Evolutionary conservation across 2,329 filamentous ascomycete genomes (phyloP), one percentile per base, ranked within the genome.

Genomic region (Dendryphion nanum): DNA sequence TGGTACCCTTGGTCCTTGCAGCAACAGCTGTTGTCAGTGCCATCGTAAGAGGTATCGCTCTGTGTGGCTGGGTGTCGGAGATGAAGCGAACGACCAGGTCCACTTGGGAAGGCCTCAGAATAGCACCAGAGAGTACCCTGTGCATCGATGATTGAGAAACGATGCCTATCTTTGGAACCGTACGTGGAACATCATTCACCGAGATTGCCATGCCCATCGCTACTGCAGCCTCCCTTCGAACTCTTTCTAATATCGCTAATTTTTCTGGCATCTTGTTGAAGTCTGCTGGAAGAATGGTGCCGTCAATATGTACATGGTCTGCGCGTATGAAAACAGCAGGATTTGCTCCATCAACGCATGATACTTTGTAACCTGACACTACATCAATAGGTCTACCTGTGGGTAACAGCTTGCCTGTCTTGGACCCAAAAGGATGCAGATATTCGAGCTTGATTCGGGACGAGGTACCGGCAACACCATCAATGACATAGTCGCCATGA

Each of bases 131-230:
- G 0, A 73, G 47, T 2, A 70, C 59, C 38, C 33, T 38, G 42
- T 66, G 71, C 20, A 55, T 56, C n/a, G 50, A 49, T 10, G 67
- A 61, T 21, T 50, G 48, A 3, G 74, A 74, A 1, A 82, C 70
- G 13, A 83, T 64, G 12, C 74, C 76, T 24, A 86, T 79, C 55
- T 86, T 84, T 1, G 83, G 82, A 1, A 85, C 76, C 2, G 78
- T 79, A 0, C 75, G 72, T 0, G 75, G 72, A 5, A 75, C 74
- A 2, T 63, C 64, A 1, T 65, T 63, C 10, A 66, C 61, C 0
- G 68, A 60, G 4, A 58, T 48, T 6, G 73, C 71, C 32, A 86
- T 66, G 0, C 81, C 81, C 82, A 86, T 86, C 17, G 67, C 68
- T 0, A 75, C 70, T 0, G 79, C 76, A 1, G 78, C 83, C 30